Percentiles rank a stretch among this genome's conserved stretches.
Conservation (phyloP, 768 basidiomycete species). For the Lactifluus hygrophoroides region DNA sequence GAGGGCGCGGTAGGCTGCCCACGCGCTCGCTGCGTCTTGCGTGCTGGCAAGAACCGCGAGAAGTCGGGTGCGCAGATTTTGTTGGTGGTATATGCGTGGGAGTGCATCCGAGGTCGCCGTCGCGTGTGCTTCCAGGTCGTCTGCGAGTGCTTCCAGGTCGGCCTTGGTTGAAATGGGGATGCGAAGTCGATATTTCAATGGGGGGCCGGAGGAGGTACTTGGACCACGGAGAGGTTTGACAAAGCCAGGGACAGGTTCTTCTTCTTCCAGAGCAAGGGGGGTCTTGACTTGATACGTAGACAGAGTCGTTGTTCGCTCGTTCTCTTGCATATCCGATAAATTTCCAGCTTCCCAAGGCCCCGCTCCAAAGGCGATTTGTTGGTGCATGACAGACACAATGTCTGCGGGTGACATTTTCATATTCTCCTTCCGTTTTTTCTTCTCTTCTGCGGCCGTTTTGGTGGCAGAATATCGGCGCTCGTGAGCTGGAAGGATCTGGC, state of each 20-base stretch:
- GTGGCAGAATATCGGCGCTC: background rate
- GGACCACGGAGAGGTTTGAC: slow-evolving; percentile 6
- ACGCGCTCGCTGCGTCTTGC: slow-evolving; percentile 24
- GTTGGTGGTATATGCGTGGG: slow-evolving; percentile 1
- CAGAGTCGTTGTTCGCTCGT: background rate
- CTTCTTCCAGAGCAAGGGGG: background rate
- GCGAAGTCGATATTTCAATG: slow-evolving; percentile 1
- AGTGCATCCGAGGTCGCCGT: background rate
- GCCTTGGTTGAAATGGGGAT: slow-evolving; percentile 3
- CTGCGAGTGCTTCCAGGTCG: slow-evolving; percentile 9
- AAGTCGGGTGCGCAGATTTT: background rate
- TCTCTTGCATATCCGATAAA: background rate
- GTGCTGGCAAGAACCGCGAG: slow-evolving; percentile 11
- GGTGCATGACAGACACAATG: slow-evolving; percentile 5
- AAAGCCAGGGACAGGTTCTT: background rate
- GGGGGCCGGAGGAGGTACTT: slow-evolving; percentile 7
- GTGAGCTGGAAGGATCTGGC: background rate
- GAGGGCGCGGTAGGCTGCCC: slow-evolving; percentile 37
- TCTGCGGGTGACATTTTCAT: slow-evolving; percentile 3
- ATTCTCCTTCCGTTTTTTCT: background rate
- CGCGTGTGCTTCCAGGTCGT: slow-evolving; percentile 8
- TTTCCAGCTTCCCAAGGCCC: slow-evolving; percentile 1
- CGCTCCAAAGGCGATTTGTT: slow-evolving; percentile 11
- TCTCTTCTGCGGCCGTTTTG: background rate
- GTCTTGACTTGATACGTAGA: background rate